Conservation (phyloP, 169 alveolate species). For the Plasmodium reichenowi region DNA sequence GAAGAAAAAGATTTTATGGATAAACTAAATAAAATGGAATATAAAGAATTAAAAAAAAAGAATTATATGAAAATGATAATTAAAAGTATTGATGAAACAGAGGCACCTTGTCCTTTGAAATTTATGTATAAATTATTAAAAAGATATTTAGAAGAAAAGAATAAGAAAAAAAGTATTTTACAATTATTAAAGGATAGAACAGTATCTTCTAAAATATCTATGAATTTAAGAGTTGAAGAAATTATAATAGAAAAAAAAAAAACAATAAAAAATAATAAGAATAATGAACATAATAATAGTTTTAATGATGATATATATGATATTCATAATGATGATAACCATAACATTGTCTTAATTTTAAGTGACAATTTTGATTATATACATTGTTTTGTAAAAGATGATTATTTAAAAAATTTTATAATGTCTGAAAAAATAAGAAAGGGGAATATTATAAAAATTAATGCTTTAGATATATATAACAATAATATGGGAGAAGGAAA, state of each 20-base stretch:
- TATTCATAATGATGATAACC: background rate
- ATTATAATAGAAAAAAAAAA: constrained; percentile 5
- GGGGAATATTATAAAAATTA: constrained; percentile 50
- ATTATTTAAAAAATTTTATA: constrained; percentile 27
- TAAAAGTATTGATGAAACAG: constrained; percentile 43
- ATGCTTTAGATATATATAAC: constrained; percentile 32
- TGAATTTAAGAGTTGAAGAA: constrained; percentile 65
- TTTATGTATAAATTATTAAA: constrained; percentile 59
- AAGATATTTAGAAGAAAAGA: constrained; percentile 56
- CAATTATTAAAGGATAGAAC: constrained; percentile 52
- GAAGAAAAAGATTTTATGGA: background rate
- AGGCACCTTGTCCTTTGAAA: constrained; percentile 67
- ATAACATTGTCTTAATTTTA: constrained; percentile 31
- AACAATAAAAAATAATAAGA: background rate
- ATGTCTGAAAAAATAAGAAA: constrained; percentile 36
- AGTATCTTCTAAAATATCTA: constrained; percentile 23
- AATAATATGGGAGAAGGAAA: constrained; percentile 14
- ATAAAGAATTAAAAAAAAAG: background rate
- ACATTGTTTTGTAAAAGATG: constrained; percentile 42
- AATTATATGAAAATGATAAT: constrained; percentile 3
- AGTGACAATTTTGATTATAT: constrained; percentile 74
- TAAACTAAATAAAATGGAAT: background rate
- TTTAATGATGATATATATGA: background rate
- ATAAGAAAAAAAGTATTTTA: constrained; percentile 50
- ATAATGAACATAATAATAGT: background rate